Evolutionary conservation across 1,284 basidiomycete genomes (phyloP).

Genomic region (Trichosporon coremiiforme): DNA sequence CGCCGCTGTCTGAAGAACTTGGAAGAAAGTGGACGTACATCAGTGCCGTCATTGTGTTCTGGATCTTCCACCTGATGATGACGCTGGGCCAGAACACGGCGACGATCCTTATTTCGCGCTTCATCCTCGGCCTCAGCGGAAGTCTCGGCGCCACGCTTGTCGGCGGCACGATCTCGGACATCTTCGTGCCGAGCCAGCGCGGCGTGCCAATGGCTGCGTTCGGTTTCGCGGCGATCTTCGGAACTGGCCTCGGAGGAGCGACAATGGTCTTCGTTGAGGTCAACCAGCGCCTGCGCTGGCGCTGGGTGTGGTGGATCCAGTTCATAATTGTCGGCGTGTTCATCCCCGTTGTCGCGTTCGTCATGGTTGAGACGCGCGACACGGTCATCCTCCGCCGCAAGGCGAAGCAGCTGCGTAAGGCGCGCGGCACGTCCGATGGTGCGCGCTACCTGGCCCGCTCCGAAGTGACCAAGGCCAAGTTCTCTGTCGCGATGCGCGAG

Average conservation of each 20-base stretch:
- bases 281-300: conserved; percentile 66
- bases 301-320: conserved; percentile 81
- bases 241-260: conserved; percentile 67
- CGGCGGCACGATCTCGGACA: conserved; percentile 73
- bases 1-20: conserved; percentile 76
- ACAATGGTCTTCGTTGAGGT: conserved; percentile 70
- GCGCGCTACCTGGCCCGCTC: conserved; percentile 53
- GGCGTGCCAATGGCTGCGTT: conserved; percentile 72
- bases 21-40: conserved; percentile 71
- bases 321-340: conserved; percentile 57
- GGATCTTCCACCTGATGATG: conserved; percentile 61
- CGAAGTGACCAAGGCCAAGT: conserved; percentile 49
- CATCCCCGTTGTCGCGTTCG: conserved; percentile 42
- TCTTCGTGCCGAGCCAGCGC: conserved; percentile 56
- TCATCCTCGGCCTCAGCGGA: conserved; percentile 67
- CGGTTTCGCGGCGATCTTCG: conserved; percentile 63
- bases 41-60: conserved; percentile 62
- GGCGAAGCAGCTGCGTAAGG: conserved; percentile 44
- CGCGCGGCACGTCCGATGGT: conserved; percentile 43
- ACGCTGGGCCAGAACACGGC: conserved; percentile 62
- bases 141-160: conserved; percentile 70
- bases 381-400: conserved; percentile 48
- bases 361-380: conserved; percentile 54
- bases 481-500: conserved; percentile 43
- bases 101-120: conserved; percentile 68